These are phyloP conservation scores for Melaleuca alternifolia DNA, from an alignment of 345 rosid species.

Conservation along the genomic window DNA sequence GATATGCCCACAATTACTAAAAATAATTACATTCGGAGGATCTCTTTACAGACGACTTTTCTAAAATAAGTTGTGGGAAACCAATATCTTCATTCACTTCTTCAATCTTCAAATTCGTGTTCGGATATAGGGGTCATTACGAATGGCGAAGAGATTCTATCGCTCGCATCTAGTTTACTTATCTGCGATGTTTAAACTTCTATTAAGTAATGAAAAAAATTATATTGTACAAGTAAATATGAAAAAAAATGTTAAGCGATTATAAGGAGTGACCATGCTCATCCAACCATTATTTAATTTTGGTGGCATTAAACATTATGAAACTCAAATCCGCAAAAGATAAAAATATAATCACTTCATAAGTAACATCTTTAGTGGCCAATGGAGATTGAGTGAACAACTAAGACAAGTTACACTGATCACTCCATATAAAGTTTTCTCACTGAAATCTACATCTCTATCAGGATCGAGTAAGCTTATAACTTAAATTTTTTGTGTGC, in stretches of 20 bases:
- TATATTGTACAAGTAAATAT: neutral
- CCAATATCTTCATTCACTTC: neutral
- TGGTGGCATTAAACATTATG: neutral
- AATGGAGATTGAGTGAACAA: no score
- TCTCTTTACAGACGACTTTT: neutral
- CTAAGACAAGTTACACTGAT: no score
- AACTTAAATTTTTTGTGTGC: no score
- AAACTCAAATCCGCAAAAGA: neutral
- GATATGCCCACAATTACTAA: neutral
- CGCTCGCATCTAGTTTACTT: neutral
- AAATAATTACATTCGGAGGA: neutral
- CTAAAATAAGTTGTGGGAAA: neutral
- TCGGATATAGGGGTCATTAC: accelerated
- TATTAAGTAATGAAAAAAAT: neutral
- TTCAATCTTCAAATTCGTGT: neutral
- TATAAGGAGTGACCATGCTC: accelerated
- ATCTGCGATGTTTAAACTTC: neutral
- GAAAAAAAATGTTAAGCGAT: neutral
- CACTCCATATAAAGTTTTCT: no score
- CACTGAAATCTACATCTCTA: no score
- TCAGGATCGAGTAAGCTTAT: no score
- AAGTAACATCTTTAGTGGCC: no score
- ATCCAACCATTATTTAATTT: neutral
- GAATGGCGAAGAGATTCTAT: neutral
- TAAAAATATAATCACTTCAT: neutral